Evolutionary conservation across 352 stramenopile genomes (phyloP), one percentile per base, ranked within the genome.

Genomic region (Globisporangium acanthophoron): DNA sequence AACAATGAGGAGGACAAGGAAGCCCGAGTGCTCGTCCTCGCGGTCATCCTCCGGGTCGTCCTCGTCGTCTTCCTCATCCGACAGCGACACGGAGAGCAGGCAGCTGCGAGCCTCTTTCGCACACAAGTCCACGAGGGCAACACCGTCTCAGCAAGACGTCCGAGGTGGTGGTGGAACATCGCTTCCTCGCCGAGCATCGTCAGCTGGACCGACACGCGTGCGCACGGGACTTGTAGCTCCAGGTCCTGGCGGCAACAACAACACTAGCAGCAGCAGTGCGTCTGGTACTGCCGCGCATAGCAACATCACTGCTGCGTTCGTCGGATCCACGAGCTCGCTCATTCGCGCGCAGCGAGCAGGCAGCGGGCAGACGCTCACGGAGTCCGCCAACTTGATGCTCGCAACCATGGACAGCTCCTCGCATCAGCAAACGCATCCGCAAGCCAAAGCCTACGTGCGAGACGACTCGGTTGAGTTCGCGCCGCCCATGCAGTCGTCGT

Each of bases 251-350:
- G 31, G 3, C 0, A 55, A 57, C 58, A 46, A 6, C 11, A 48
- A 12, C 37, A 56, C 3, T 8, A 55, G 3, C 20, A 62, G 44
- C 27, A 59, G 41, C 0, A 52, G 41, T 15, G 41, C 45, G 1
- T 59, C 51, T 41, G 13, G 61, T 61, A 18, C n/a, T 41, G 37
- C 66, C 52, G 5, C 31, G 44, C 12, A 15, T 52, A 49, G 18
- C 50, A 46, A 6, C 39, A 41, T 46, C 52, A 47, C 55, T 15
- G 67, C 68, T 7, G 58, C 60, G 1, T 87, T 79, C 45, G 82
- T 89, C 1, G 75, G 78, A 1, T 87, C 80, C 0, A 87, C 80
- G 15, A 82, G 64, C 27, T 89, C 80, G 46, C 69, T 90, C 11
- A 88, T 92, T 13, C 73, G 70, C 61, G 80, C 78, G 5, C 80